Evolutionary conservation across 192 early-diverging fungal species (phyloP), one percentile per base, ranked within the genome.

Genomic region (Backusella tarrabulga): DNA sequence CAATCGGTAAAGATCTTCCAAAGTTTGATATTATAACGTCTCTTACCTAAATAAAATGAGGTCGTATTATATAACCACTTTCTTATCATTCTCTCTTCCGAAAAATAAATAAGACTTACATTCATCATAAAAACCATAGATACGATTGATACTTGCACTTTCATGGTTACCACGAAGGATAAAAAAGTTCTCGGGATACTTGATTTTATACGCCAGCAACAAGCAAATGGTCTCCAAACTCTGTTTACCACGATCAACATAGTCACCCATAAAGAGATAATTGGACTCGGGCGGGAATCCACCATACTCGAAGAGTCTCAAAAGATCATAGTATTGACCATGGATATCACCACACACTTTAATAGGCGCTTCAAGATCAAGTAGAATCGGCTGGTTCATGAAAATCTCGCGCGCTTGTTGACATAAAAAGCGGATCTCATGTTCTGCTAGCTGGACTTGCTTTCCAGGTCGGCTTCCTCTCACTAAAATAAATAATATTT

Each of bases 1-100:
- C 97, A 98, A 85, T 98, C 97, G 23, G 96, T 98, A 79, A 98
- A 98, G n/a, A 94, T 97, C 84, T 99, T 99, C 97, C 97, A 99
- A 69, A 99, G 87, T 84, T 97, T 97, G 87, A 98, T 97, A 87
- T 99, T 98, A 87, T 98, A 98, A 73, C 97, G 86, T 81, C 97
- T 87, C 83, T 82, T 63, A 29, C 56, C 56, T 63, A 63, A 21
- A 29, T 63, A 63, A 63, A 63, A 60, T 40, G 38, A 29, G 23
- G 23, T 26, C 3, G 1, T 17, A 2, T 56, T 56, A 56, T 56
- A 56, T 56, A 63, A 29, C 11, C 56, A 63, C 11, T 12, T 21
- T 60, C 23, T 26, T 60, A 12, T 26, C 23, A 12, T 21, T 29
- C 19, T 9, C 56, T 63, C 56, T 14, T 29, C 56, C 23, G 8